Base-by-base conservation (phyloP, 148 eudicot genomes). In the Linanthus parryae region DNA sequence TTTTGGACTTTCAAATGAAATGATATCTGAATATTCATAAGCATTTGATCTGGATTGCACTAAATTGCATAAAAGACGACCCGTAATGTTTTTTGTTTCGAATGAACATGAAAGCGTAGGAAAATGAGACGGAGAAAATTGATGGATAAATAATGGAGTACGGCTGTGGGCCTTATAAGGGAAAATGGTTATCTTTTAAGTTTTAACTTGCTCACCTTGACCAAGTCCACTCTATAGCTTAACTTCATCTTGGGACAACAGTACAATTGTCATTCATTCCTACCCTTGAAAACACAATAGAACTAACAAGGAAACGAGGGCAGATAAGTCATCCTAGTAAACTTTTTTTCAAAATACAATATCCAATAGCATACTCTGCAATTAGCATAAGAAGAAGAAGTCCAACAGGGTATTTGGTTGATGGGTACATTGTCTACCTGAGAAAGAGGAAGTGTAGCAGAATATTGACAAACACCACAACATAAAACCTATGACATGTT, bases 391-490 rank as follows among this genome's bases (percentile, higher is more conserved):
- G n/a, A 46, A 21, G 31, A 20, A 20, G 25, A 30, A 47, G 35
- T 10, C 35, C 10, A 31, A 10, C 5, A 31, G 8, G 52, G 27
- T 47, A 26, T 20, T 25, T 47, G 15, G 21, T 20, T 11, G 14
- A 57, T 27, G 27, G 16, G 13, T 4, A 24, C 27, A 48, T n/a
- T 27, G 5, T 22, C 27, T 14, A 14, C 16, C 53, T 22, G 11
- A 5, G 27, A 17, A 10, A 16, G 5, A 57, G 26, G 47, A 24
- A 2, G 18, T 22, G 17, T 4, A 35, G 18, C 14, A 19, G 15
- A 47, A 25, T 35, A 18, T 16, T 46, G 26, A 39, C 50, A 40
- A 56, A 43, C 54, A 46, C 9, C 23, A 58, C 30, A 10, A 20
- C 14, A 46, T 8, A 47, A 19, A 10, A 7, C 35, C 40, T 31